A percentile compares a stretch with the other conserved stretches of the same genome.
Conservation (phyloP, 306 rosid species). For the Mucuna pruriens region DNA sequence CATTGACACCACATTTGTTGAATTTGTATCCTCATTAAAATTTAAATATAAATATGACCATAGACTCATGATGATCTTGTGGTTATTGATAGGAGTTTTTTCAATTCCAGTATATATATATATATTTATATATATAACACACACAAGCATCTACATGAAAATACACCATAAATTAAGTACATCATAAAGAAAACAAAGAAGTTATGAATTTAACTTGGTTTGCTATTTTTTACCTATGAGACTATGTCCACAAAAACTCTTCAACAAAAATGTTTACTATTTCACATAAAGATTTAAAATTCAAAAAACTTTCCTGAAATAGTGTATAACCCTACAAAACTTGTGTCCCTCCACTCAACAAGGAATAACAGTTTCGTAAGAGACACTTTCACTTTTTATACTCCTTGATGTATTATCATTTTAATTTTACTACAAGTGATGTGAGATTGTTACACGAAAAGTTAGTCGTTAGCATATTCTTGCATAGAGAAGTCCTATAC, state of each 20-base stretch:
- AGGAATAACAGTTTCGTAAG: not conserved
- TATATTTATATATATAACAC: no score
- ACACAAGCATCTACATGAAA: not conserved
- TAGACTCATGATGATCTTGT: not conserved
- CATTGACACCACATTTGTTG: not conserved
- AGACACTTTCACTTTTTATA: not conserved
- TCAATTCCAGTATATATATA: no score
- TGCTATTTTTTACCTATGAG: not conserved
- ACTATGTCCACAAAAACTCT: not conserved
- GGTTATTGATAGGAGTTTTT: not conserved
- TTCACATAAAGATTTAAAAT: not conserved
- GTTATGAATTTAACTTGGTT: not conserved
- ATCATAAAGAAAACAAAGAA: not conserved
- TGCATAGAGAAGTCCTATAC: not conserved
- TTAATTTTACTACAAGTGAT: not conserved
- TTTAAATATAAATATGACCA: slow-evolving; percentile 4
- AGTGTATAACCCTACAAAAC: not conserved
- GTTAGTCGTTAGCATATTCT: not conserved
- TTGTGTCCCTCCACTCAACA: not conserved
- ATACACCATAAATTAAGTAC: not conserved
- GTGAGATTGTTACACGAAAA: not conserved
- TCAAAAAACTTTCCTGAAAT: not conserved
- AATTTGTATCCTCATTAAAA: not conserved
- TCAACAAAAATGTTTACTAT: not conserved
- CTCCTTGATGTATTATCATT: not conserved